A percentile compares a stretch with the other conserved stretches of the same genome.
phyloP scores from a whole-genome alignment of 805 yeast genomes.

The Spathaspora girioi region DNA sequence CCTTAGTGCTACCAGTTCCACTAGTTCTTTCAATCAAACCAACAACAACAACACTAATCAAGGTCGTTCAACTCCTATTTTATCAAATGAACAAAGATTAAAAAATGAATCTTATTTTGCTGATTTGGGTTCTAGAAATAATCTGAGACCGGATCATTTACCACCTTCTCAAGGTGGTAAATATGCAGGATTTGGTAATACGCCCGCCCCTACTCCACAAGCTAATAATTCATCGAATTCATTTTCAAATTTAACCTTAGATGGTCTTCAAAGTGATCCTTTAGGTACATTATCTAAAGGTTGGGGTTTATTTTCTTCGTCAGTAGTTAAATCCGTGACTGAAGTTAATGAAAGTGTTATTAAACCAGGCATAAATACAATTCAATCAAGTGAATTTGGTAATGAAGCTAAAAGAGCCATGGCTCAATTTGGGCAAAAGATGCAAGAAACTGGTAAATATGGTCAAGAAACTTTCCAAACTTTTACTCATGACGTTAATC shows the following conservation, averaged over 20 bases:
- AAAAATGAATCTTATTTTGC: constrained; percentile 83
- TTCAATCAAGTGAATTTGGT: constrained; percentile 73
- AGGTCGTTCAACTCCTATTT: constrained; percentile 40
- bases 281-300: constrained; percentile 88
- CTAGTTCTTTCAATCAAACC: constrained; percentile 4
- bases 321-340: constrained; percentile 76
- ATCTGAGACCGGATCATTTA: constrained; percentile 65
- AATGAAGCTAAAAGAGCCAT: constrained; percentile 87
- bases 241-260: constrained; percentile 56
- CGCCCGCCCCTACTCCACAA: constrained; percentile 48
- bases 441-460: constrained; percentile 80
- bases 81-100: constrained; percentile 38
- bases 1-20: neutral
- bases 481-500: constrained; percentile 47
- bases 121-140: constrained; percentile 69
- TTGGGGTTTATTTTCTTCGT: constrained; percentile 89
- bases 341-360: constrained; percentile 88
- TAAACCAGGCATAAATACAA: constrained; percentile 82
- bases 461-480: constrained; percentile 66
- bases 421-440: constrained; percentile 91
- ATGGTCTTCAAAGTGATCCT: constrained; percentile 78
- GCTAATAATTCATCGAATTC: constrained; percentile 20
- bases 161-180: constrained; percentile 96
- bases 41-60: constrained; percentile 23
- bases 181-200: constrained; percentile 86